These are phyloP conservation scores for Avena atlantica DNA, from an alignment of 176 grass and related monocot species.

Conservation along the genomic window DNA sequence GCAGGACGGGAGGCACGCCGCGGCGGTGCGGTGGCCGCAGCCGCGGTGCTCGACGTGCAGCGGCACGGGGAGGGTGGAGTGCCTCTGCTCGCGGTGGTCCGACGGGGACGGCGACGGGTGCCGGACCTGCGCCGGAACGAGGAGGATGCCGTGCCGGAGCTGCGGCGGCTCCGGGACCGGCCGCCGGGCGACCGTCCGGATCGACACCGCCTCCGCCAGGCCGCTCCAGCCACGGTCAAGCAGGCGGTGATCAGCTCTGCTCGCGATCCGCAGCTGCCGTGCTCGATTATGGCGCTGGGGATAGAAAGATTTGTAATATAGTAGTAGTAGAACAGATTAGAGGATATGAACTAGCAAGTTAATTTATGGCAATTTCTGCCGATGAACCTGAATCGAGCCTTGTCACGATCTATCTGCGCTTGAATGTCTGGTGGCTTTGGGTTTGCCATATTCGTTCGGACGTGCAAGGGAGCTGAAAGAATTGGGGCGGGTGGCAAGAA, in stretches of 20 bases:
- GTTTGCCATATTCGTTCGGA: not conserved
- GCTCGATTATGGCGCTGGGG: not conserved
- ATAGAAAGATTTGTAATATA: slow-evolving; percentile 9
- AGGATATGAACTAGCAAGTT: not conserved
- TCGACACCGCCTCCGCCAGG: slow-evolving; percentile 19
- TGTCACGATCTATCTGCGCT: not conserved
- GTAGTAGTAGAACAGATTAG: slow-evolving; percentile 5
- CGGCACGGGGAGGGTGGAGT: slow-evolving; percentile 70
- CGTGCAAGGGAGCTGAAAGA: not conserved
- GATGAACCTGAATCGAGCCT: not conserved
- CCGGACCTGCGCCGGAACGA: slow-evolving; percentile 72
- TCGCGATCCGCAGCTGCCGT: not conserved
- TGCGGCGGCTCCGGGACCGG: slow-evolving; percentile 84
- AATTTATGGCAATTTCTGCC: not conserved
- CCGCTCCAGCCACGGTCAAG: not conserved
- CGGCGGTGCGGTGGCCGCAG: slow-evolving; percentile 39
- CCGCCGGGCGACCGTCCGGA: slow-evolving; percentile 56
- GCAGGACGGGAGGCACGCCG: slow-evolving; percentile 18
- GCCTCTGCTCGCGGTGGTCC: slow-evolving; percentile 83
- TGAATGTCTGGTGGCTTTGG: not conserved
- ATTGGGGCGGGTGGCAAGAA: not conserved
- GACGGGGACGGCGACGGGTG: slow-evolving; percentile 70
- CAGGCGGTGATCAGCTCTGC: not conserved
- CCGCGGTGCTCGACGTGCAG: slow-evolving; percentile 75
- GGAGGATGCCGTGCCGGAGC: slow-evolving; percentile 65